A percentile compares a stretch with the other conserved stretches of the same genome.
Conservation (phyloP, 2,329 filamentous ascomycete genomes). For the Verticillium zaregamsianum region DNA sequence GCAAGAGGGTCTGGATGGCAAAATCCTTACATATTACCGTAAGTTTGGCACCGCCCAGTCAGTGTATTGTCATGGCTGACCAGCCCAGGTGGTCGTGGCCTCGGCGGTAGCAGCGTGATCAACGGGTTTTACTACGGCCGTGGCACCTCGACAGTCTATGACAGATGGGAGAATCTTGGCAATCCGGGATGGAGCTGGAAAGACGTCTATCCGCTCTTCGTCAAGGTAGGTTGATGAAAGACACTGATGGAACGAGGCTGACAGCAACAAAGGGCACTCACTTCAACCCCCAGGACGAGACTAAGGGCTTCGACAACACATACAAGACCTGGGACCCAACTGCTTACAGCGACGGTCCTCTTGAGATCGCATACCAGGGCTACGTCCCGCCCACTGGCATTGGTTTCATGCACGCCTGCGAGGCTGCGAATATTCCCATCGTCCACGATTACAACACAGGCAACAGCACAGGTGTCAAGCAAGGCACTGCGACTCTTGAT, state of each 20-base stretch:
- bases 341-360: constrained; percentile 19
- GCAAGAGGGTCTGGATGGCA: constrained; percentile 18
- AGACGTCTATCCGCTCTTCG: constrained; percentile 16
- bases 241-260: background rate
- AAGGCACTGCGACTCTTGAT: constrained; percentile 19
- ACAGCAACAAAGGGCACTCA: constrained; percentile 11
- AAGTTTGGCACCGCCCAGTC: background rate
- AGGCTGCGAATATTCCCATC: constrained; percentile 16
- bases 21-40: constrained; percentile 25
- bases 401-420: constrained; percentile 20
- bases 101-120: constrained; percentile 25
- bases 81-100: constrained; percentile 14
- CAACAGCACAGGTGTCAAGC: constrained; percentile 21
- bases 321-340: constrained; percentile 20
- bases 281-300: constrained; percentile 17
- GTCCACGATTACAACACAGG: constrained; percentile 20
- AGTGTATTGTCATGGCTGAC: background rate
- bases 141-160: constrained; percentile 22
- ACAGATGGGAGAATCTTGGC: constrained; percentile 25
- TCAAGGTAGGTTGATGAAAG: constrained; percentile 10
- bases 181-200: constrained; percentile 28
- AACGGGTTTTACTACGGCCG: constrained; percentile 28
- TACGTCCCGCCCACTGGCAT: constrained; percentile 23
- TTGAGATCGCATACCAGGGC: constrained; percentile 19
- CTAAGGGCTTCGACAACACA: constrained; percentile 17